These are phyloP conservation scores for Penicillium psychrosexuale DNA, from an alignment of 2,329 filamentous ascomycete species.

Conservation along the genomic window DNA sequence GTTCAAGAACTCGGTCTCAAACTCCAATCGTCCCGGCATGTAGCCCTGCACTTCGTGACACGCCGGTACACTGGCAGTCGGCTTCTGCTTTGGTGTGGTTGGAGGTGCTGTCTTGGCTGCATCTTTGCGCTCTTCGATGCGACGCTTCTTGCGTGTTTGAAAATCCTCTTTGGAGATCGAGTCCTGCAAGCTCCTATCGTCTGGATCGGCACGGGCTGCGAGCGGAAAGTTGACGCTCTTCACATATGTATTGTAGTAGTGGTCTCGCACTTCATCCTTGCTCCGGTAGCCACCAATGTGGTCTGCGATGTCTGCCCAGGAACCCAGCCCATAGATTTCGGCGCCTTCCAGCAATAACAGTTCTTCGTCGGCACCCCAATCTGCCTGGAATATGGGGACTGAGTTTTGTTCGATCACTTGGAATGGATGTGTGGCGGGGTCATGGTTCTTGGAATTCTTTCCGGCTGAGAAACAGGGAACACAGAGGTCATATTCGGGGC, in stretches of 20 bases:
- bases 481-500: constrained; percentile 94
- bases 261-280: constrained; percentile 93
- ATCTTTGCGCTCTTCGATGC: constrained; percentile 90
- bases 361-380: constrained; percentile 98
- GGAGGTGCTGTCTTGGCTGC: constrained; percentile 78
- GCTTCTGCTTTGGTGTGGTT: constrained; percentile 87
- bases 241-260: constrained; percentile 86
- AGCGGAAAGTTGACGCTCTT: constrained; percentile 80
- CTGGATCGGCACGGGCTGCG: constrained; percentile 77
- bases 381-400: constrained; percentile 88
- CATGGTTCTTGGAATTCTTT: constrained; percentile 75
- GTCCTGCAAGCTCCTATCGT: constrained; percentile 74
- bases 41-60: constrained; percentile 98
- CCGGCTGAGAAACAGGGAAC: constrained; percentile 90
- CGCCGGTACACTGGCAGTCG: constrained; percentile 88
- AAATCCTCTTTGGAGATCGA: constrained; percentile 87
- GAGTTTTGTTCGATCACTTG: constrained; percentile 98
- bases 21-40: constrained; percentile 95
- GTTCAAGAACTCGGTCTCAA: constrained; percentile 96
- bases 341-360: constrained; percentile 88
- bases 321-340: constrained; percentile 92
- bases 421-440: constrained; percentile 80
- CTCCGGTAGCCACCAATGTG: constrained; percentile 93
- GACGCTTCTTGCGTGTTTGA: constrained; percentile 83
- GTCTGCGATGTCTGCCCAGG: constrained; percentile 96